These are phyloP conservation scores for Albugo laibachii DNA, from an alignment of 352 stramenopile genomes.

Conservation along the genomic window DNA sequence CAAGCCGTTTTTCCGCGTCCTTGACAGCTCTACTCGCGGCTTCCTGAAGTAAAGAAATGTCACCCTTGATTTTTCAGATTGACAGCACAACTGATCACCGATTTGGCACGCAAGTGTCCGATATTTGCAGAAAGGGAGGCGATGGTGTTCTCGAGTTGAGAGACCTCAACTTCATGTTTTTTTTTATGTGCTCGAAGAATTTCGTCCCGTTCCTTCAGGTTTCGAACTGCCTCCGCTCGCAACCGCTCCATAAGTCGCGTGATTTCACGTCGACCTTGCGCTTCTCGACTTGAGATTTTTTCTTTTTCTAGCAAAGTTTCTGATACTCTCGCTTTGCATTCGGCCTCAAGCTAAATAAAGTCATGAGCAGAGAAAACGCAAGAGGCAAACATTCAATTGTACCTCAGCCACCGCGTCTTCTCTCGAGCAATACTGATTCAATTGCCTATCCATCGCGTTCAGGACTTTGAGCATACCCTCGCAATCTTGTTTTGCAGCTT, in stretches of 20 bases:
- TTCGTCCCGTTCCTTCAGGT: conserved; percentile 32
- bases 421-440: conserved; percentile 48
- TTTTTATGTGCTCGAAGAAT: conserved; percentile 10
- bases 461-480: conserved; percentile 72
- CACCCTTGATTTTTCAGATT: background rate
- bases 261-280: conserved; percentile 46
- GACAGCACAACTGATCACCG: background rate
- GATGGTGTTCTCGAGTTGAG: conserved; percentile 20
- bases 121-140: conserved; percentile 30
- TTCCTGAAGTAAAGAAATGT: conserved; percentile 10
- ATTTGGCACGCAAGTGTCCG: conserved; percentile 5
- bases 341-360: conserved; percentile 26
- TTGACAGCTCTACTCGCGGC: conserved; percentile 20
- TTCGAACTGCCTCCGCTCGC: conserved; percentile 19
- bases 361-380: background rate
- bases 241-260: conserved; percentile 36
- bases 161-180: conserved; percentile 28
- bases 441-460: conserved; percentile 65
- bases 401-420: conserved; percentile 61
- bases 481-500: conserved; percentile 47
- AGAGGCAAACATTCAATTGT: background rate
- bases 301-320: conserved; percentile 56
- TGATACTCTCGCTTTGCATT: conserved; percentile 51
- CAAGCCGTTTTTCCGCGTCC: conserved; percentile 27
- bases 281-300: conserved; percentile 36